Evolutionary conservation across 2,329 filamentous ascomycete species (phyloP).

Genomic region (Escovopsis sp.): DNA sequence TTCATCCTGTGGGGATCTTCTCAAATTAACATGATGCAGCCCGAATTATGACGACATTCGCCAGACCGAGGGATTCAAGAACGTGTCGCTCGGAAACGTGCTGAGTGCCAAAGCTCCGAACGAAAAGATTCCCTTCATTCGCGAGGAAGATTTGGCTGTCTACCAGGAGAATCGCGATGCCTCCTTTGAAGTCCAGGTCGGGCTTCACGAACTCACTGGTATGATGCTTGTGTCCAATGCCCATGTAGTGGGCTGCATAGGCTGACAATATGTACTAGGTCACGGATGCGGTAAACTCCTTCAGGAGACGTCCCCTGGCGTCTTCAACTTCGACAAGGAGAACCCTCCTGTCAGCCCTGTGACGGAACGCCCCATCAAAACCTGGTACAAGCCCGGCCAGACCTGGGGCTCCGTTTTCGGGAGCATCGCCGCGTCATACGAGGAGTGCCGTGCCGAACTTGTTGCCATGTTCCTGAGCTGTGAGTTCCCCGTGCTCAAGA

Average conservation of each 20-base stretch:
- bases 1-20: neutral
- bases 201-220: conserved; percentile 70
- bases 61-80: conserved; percentile 79
- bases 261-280: conserved; percentile 26
- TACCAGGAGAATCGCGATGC: conserved; percentile 74
- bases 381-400: conserved; percentile 89
- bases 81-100: conserved; percentile 86
- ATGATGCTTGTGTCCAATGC: conserved; percentile 4
- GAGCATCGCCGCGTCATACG: conserved; percentile 72
- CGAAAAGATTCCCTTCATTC: conserved; percentile 84
- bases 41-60: conserved; percentile 64
- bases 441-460: conserved; percentile 88
- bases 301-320: conserved; percentile 69
- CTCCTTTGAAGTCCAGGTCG: conserved; percentile 91
- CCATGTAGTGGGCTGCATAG: neutral
- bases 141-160: conserved; percentile 58
- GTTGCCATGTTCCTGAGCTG: conserved; percentile 86
- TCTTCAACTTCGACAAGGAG: conserved; percentile 75
- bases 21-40: conserved; percentile 12
- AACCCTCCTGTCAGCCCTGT: conserved; percentile 74
- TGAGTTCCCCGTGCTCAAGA: conserved; percentile 75
- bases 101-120: conserved; percentile 81
- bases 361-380: conserved; percentile 56
- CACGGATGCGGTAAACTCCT: conserved; percentile 90
- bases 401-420: conserved; percentile 93